Conservation (phyloP, 306 rosid genomes). For the Dalbergia oliveri region DNA sequence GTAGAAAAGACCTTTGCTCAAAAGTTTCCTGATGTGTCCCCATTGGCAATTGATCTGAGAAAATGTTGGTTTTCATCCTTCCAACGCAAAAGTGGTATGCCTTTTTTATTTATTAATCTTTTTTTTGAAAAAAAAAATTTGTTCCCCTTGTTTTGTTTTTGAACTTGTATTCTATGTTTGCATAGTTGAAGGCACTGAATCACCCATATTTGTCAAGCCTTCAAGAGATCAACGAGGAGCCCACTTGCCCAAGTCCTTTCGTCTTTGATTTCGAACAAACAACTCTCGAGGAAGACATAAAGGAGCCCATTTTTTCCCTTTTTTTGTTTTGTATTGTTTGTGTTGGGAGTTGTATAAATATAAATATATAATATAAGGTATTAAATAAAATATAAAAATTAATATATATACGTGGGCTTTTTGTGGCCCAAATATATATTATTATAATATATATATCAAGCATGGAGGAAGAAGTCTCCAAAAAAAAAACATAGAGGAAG, state of each 20-base stretch:
- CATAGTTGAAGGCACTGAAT: conserved; percentile 86
- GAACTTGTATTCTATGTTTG: conserved; percentile 36
- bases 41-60: conserved; percentile 87
- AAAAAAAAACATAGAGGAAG: too few relatives aligned
- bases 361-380: too few relatives aligned
- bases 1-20: conserved; percentile 72
- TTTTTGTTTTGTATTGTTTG: too few relatives aligned
- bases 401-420: too few relatives aligned
- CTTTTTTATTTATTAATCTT: conserved; percentile 39
- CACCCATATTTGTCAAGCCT: conserved; percentile 91
- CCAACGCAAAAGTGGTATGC: conserved; percentile 83
- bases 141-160: conserved; percentile 31
- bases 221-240: conserved; percentile 98
- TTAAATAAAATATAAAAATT: too few relatives aligned
- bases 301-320: too few relatives aligned
- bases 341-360: too few relatives aligned
- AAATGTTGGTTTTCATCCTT: conserved; percentile 89
- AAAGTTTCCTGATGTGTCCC: conserved; percentile 73
- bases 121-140: not conserved
- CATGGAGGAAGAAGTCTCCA: too few relatives aligned
- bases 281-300: conserved; percentile 89
- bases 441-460: too few relatives aligned
- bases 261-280: conserved; percentile 85
- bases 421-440: too few relatives aligned
- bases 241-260: conserved; percentile 81